Base-by-base conservation (phyloP, 2,329 filamentous ascomycete genomes). In the Colletotrichum australisinense region DNA sequence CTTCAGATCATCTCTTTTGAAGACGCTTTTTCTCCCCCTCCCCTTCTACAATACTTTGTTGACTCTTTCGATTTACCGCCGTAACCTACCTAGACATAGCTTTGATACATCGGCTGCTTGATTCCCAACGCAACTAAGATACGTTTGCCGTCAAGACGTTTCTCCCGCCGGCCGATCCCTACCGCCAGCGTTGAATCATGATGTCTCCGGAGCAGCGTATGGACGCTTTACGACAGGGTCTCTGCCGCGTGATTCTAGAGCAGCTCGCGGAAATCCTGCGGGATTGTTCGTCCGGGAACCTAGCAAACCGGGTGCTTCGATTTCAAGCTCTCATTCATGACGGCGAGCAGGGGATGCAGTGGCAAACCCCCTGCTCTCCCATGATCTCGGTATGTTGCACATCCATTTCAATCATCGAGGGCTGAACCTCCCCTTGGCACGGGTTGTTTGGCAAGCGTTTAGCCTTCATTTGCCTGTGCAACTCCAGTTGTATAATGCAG, bases 311-410 rank as follows among this genome's bases (percentile, higher is more conserved):
- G 4, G 74, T 75, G 28, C 63, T 75, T 16, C 71, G 74, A 42
- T 73, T 75, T 22, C 71, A 75, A 60, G 74, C 71, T 16, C 74
- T 75, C 30, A 71, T 75, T 35, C 74, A 75, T 38, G 71, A 75
- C 32, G 74, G 74, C 38, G 67, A 74, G 49, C 66, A 64, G n/a
- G 64, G 62, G 38, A 38, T 56, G 26, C 72, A 62, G 64, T 60
- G 69, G 55, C 64, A 64, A 63, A 62, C 67, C 24, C 66, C 70
- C 66, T 67, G 70, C 60, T 69, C 70, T 65, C 71, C 74, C 28
- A 66, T 75, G 28, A 72, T 75, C 19, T 74, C 74, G 55, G 74
- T 75, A 65, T 71, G 74, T 62, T 60, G 60, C 60, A 53, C 35
- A 9, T 56, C 42, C 16, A 59, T 26, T 9, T 16, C 24, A 32